Evolutionary conservation across 805 yeast genomes (phyloP).

Genomic region (Yarrowia alimentaria): DNA sequence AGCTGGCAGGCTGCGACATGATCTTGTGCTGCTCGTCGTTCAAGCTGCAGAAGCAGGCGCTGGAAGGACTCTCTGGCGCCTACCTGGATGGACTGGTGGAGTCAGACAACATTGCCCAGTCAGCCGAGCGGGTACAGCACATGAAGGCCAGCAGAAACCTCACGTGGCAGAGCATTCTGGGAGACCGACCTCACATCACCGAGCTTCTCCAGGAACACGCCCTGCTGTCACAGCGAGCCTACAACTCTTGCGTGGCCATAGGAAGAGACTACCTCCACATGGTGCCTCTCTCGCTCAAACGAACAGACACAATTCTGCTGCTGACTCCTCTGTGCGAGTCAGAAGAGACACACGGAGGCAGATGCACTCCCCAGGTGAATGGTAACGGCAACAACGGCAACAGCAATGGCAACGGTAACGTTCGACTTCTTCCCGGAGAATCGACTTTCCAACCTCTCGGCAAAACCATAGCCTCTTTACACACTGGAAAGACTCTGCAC

Average conservation of each 20-base stretch:
- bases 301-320: constrained; percentile 1
- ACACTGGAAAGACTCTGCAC: constrained; percentile 51
- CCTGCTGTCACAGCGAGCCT: constrained; percentile 4
- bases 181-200: not conserved
- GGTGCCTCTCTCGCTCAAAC: constrained; percentile 1
- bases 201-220: constrained; percentile 2
- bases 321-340: constrained; percentile 3
- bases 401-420: not conserved
- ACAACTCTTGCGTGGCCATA: constrained; percentile 11
- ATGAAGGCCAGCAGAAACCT: constrained; percentile 13
- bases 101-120: not conserved
- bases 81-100: constrained; percentile 6
- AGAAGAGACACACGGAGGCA: not conserved
- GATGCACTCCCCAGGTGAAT: not conserved
- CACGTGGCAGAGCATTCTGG: constrained; percentile 14
- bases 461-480: constrained; percentile 30
- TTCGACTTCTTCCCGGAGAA: constrained; percentile 10
- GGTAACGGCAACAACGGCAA: too few species aligned
- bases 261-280: constrained; percentile 15
- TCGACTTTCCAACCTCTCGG: constrained; percentile 7
- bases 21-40: constrained; percentile 60
- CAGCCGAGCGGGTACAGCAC: constrained; percentile 4
- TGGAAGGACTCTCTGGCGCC: constrained; percentile 42
- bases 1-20: constrained; percentile 64
- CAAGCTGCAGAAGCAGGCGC: constrained; percentile 55